phyloP scores from a whole-genome alignment of 345 rosid genomes.

The Bruguiera sexangula region DNA sequence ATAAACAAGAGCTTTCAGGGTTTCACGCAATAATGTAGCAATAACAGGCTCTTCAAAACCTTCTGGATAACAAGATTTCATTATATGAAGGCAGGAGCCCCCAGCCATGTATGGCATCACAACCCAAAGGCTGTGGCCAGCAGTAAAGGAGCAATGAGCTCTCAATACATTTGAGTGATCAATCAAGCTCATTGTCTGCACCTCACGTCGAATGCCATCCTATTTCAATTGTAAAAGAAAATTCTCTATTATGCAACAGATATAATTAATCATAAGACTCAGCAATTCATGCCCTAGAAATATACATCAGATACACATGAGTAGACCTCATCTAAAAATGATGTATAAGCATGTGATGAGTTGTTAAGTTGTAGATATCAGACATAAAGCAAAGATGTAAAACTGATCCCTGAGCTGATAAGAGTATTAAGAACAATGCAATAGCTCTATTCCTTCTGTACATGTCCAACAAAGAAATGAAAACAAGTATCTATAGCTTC shows the following conservation, averaged over 20 bases:
- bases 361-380: background rate
- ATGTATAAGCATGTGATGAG: too few relatives aligned
- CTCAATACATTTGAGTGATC: constrained; percentile 77
- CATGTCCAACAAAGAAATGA: constrained; percentile 8
- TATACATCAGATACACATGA: too few relatives aligned
- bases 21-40: constrained; percentile 77
- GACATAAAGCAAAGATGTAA: background rate
- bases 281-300: too few relatives aligned
- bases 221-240: constrained; percentile 31
- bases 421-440: background rate
- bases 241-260: background rate
- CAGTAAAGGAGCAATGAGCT: constrained; percentile 87
- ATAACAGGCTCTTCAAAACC: constrained; percentile 97
- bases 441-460: background rate
- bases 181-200: constrained; percentile 87
- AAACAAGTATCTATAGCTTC: background rate
- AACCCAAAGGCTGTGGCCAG: constrained; percentile 84
- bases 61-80: constrained; percentile 72
- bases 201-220: constrained; percentile 98
- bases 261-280: background rate
- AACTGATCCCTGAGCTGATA: background rate
- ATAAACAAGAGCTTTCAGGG: constrained; percentile 93
- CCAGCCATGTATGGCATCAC: constrained; percentile 99
- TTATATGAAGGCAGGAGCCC: constrained; percentile 95
- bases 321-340: too few relatives aligned